These are phyloP conservation scores for Rhizopus delemar DNA, from an alignment of 371 early-diverging fungal species.

Conservation along the genomic window DNA sequence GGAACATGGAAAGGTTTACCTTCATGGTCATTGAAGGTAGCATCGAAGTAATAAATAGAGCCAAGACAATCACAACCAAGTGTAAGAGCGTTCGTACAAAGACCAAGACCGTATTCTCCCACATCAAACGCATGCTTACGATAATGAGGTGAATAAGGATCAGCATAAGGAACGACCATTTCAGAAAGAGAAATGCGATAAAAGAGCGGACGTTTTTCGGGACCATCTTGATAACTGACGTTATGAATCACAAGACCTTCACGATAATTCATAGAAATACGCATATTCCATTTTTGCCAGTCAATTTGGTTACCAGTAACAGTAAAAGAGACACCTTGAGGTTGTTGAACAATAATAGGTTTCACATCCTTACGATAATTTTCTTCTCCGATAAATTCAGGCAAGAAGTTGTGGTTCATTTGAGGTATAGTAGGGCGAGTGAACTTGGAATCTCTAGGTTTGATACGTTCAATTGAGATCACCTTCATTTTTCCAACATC, in stretches of 20 bases:
- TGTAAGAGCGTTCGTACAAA: conserved; percentile 43
- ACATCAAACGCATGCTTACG: conserved; percentile 59
- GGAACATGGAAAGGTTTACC: conserved; percentile 53
- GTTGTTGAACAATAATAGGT: conserved; percentile 54
- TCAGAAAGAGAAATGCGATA: conserved; percentile 54
- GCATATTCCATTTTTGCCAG: conserved; percentile 63
- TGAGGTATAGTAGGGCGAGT: conserved; percentile 50
- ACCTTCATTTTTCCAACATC: conserved; percentile 48
- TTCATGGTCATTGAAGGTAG: conserved; percentile 48
- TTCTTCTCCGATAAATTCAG: conserved; percentile 51
- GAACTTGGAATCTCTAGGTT: conserved; percentile 47
- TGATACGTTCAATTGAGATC: conserved; percentile 47
- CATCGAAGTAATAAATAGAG: conserved; percentile 60
- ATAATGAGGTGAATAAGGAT: conserved; percentile 45
- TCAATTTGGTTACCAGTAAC: conserved; percentile 53
- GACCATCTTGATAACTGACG: conserved; percentile 52
- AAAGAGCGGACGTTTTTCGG: conserved; percentile 47
- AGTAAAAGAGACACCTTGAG: conserved; percentile 56
- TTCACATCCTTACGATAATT: conserved; percentile 53
- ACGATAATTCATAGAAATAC: conserved; percentile 58
- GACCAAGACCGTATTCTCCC: conserved; percentile 56
- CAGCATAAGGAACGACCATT: conserved; percentile 63
- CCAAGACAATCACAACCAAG: conserved; percentile 60
- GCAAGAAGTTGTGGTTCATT: conserved; percentile 51
- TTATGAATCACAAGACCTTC: conserved; percentile 60